Evolutionary conservation across 371 early-diverging fungal genomes (phyloP).

Genomic region (Pancytospora philotis): DNA sequence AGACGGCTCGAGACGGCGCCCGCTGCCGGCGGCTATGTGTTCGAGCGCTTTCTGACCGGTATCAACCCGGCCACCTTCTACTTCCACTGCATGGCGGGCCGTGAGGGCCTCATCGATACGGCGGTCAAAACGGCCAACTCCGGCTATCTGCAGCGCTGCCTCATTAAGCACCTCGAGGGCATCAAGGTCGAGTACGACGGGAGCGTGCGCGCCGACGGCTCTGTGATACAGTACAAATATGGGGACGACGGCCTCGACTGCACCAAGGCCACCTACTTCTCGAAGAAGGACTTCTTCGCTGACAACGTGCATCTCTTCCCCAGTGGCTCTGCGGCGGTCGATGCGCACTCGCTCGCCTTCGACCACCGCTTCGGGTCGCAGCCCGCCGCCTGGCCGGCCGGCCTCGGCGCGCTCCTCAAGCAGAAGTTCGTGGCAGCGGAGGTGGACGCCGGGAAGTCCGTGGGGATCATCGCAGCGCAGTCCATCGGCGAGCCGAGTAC

Average conservation of each 20-base stretch:
- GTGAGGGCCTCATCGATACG: slow-evolving; percentile 99
- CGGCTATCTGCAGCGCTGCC: slow-evolving; percentile 96
- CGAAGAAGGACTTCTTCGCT: slow-evolving; percentile 67
- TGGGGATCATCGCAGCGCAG: slow-evolving; percentile 94
- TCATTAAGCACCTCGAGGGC: slow-evolving; percentile 96
- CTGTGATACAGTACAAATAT: slow-evolving; percentile 89
- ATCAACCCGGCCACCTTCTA: slow-evolving; percentile 77
- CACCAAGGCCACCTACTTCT: slow-evolving; percentile 68
- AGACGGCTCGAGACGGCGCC: slow-evolving; percentile 65
- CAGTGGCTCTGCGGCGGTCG: background rate
- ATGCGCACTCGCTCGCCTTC: background rate
- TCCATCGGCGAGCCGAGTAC: slow-evolving; percentile 98
- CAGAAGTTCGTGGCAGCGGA: slow-evolving; percentile 54
- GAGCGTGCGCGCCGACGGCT: slow-evolving; percentile 83
- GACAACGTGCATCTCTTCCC: slow-evolving; percentile 61
- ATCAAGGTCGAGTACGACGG: slow-evolving; percentile 85
- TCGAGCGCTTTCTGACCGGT: slow-evolving; percentile 95
- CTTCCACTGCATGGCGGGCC: slow-evolving; percentile 94
- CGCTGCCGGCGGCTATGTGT: slow-evolving; percentile 88
- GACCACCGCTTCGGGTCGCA: background rate
- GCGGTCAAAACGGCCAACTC: slow-evolving; percentile 98
- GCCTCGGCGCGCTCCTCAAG: slow-evolving; percentile 18
- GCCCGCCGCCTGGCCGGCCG: background rate
- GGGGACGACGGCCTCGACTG: slow-evolving; percentile 98
- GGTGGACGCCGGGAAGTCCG: slow-evolving; percentile 91